Evolutionary conservation across 805 yeast genomes (phyloP).

Genomic region (Saturnispora sanitii): DNA sequence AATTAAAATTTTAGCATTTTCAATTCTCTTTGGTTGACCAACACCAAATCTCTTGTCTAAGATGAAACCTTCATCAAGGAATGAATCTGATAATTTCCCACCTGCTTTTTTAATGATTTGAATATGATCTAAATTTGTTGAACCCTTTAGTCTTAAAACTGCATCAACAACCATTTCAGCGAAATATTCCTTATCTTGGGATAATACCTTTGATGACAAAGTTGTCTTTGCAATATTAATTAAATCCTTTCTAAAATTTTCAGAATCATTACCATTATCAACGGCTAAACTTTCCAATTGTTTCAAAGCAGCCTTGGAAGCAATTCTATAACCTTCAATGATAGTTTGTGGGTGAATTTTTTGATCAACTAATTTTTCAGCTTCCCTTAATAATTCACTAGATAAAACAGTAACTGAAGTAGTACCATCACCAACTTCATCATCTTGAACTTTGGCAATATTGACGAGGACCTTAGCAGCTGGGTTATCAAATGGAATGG

Average conservation of each 20-base stretch:
- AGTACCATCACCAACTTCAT: slow-evolving; percentile 98
- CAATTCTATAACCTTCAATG: slow-evolving; percentile 90
- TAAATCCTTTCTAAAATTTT: slow-evolving; percentile 63
- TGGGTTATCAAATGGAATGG: slow-evolving; percentile 94
- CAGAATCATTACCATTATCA: slow-evolving; percentile 53
- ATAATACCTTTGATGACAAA: slow-evolving; percentile 80
- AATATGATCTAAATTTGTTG: slow-evolving; percentile 82
- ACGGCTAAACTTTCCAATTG: slow-evolving; percentile 74
- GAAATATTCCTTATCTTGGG: slow-evolving; percentile 90
- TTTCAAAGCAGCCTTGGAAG: slow-evolving; percentile 69
- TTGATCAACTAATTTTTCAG: slow-evolving; percentile 83
- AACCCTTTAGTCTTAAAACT: slow-evolving; percentile 74
- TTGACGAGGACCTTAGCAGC: slow-evolving; percentile 96
- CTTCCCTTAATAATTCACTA: slow-evolving; percentile 92
- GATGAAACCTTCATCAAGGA: slow-evolving; percentile 92
- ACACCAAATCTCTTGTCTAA: slow-evolving; percentile 88
- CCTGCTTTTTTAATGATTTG: slow-evolving; percentile 92
- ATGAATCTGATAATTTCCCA: slow-evolving; percentile 85
- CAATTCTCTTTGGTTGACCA: slow-evolving; percentile 79
- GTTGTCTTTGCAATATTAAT: slow-evolving; percentile 88
- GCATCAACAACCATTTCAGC: slow-evolving; percentile 92
- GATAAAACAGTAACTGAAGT: slow-evolving; percentile 92
- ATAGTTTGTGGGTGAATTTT: slow-evolving; percentile 97
- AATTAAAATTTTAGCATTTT: slow-evolving; percentile 77
- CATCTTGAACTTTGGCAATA: slow-evolving; percentile 92